These are phyloP conservation scores for Tritrichomonas musculus DNA, from an alignment of 208 protist genomes.

Conservation along the genomic window DNA sequence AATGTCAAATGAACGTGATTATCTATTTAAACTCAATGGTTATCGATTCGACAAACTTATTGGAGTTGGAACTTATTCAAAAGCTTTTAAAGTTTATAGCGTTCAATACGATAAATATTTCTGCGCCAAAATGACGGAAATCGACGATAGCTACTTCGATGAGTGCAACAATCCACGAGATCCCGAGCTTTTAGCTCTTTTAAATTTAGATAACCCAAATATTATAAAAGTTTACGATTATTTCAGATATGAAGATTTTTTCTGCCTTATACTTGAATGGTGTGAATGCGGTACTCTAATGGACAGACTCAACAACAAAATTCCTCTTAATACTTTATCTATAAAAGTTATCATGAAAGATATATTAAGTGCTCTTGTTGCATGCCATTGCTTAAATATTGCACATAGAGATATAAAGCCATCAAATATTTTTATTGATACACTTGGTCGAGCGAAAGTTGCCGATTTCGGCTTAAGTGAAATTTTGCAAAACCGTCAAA, in stretches of 20 bases:
- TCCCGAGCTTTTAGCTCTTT: background rate
- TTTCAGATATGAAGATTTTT: background rate
- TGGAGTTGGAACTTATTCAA: background rate
- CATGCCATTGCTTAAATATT: background rate
- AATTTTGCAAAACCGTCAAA: background rate
- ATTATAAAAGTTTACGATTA: background rate
- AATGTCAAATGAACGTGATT: no score
- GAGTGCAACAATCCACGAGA: background rate
- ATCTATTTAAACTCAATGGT: background rate
- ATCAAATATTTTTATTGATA: background rate
- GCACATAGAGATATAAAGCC: slow-evolving; percentile 22
- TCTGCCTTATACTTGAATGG: background rate
- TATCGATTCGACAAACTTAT: background rate
- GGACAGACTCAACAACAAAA: background rate
- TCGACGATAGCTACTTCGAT: background rate
- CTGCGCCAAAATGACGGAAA: background rate
- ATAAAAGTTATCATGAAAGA: background rate
- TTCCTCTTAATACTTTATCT: no score
- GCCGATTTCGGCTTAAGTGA: background rate
- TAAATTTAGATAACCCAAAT: background rate
- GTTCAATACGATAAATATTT: background rate
- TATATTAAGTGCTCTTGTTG: background rate
- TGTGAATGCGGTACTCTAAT: background rate
- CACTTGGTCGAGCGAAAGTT: background rate
- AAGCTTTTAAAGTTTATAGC: background rate